Base-by-base conservation (phyloP, 129 eudicot genomes). In the Flaveria brownii region DNA sequence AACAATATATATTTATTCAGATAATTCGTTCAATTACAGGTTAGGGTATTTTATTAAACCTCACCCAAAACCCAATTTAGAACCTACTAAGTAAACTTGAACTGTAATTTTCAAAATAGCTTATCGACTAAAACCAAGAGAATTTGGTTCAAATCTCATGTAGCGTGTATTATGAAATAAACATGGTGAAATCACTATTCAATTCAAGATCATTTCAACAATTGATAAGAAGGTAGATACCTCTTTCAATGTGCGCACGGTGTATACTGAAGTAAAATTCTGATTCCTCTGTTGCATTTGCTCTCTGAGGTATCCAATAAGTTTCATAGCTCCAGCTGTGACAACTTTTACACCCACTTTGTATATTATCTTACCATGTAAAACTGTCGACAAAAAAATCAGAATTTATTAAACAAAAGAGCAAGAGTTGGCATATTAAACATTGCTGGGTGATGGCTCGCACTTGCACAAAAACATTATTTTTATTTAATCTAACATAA, bases 171-270 rank as follows among this genome's bases (percentile, higher is more conserved):
- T 43, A 52, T 67, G 72, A 8, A 67, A 65, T 4, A 9, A 67
- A 50, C 60, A 70, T 25, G 62, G 45, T 9, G 62, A 22, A 73
- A 46, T 6, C 36, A 55, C 18, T 72, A 36, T 62, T 28, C 3
- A 13, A 30, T 62, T 26, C 68, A 14, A 26, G 20, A 36, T 33
- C 23, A 20, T 33, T 18, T 30, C 65, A 72, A 55, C 66, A 17
- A 72, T 9, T 73, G 54, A 68, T 39, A 25, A 5, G 30, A 52
- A 45, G 43, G 16, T 15, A 30, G 16, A 28, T 86, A 94, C 99
- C 97, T 94, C 99, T 85, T 94, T 94, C 74, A 94, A 81, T 4
- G 91, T 59, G 63, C 94, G 93, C 74, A 91, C 99, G 66, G 99
- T 94, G 81, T 94, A 91, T 43, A 89, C 71, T 5, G 96, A 91